Conservation (phyloP, 2,329 filamentous ascomycete genomes). For the Beauveria sp. region DNA sequence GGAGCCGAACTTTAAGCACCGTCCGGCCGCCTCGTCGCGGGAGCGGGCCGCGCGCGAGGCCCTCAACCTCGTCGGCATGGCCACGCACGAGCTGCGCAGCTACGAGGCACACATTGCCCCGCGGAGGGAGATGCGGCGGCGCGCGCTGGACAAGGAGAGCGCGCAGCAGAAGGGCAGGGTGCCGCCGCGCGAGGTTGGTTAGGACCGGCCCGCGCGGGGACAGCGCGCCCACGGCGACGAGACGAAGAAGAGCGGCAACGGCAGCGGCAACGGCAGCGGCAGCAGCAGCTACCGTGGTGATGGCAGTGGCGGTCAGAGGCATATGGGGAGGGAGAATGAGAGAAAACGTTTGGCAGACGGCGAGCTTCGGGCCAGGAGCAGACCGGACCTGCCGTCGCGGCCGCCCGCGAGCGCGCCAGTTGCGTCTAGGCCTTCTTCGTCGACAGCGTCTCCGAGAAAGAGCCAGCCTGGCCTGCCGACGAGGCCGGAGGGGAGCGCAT, state of each 20-base stretch:
- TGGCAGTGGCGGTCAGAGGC: background rate
- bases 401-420: background rate
- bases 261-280: background rate
- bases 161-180: background rate
- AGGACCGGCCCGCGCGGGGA: background rate
- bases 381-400: background rate
- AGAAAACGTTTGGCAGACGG: background rate
- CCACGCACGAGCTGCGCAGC: constrained; percentile 15
- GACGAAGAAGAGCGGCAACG: no score
- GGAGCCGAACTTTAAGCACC: constrained; percentile 14
- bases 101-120: constrained; percentile 19
- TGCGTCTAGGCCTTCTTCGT: background rate
- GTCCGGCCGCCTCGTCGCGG: constrained; percentile 12
- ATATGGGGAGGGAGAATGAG: background rate
- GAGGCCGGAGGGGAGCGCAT: background rate
- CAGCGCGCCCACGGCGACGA: background rate
- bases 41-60: constrained; percentile 17
- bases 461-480: background rate
- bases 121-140: constrained; percentile 14
- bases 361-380: background rate
- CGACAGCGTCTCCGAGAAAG: background rate
- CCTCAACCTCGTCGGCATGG: constrained; percentile 16
- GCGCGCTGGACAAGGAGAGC: constrained; percentile 14
- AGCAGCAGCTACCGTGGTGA: background rate
- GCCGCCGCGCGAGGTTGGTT: background rate